These are phyloP conservation scores for Jaltomata sinuosa DNA, from an alignment of 257 asterid species.

Conservation along the genomic window DNA sequence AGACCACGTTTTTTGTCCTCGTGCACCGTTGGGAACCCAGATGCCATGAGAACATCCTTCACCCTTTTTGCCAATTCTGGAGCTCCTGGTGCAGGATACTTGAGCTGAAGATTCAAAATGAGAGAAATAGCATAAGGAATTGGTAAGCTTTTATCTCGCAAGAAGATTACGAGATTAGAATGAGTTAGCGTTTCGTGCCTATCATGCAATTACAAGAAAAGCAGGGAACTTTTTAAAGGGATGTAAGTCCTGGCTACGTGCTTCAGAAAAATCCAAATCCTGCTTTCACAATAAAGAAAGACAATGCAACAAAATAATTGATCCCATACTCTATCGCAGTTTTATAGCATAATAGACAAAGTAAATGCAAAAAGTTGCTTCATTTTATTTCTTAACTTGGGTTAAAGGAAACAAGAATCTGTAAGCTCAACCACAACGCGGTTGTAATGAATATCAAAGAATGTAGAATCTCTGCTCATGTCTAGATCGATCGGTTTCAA, in stretches of 20 bases:
- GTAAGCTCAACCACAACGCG: not conserved
- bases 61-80: conserved; percentile 59
- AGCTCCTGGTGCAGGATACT: conserved; percentile 75
- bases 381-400: not conserved
- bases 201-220: not conserved
- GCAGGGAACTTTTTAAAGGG: not conserved
- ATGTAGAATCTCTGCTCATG: not conserved
- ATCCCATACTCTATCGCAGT: not conserved
- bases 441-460: not conserved
- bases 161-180: not conserved
- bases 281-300: not conserved
- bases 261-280: not conserved
- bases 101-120: conserved; percentile 27
- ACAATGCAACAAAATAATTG: not conserved
- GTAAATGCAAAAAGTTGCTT: not conserved
- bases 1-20: conserved; percentile 64
- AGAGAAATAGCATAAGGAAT: not conserved
- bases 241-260: not conserved
- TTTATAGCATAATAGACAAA: not conserved
- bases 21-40: conserved; percentile 41
- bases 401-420: not conserved
- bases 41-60: conserved; percentile 40
- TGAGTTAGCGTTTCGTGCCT: not conserved
- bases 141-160: not conserved
- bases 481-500: no score